Evolutionary conservation across 2,329 filamentous ascomycete genomes (phyloP), one percentile per base, ranked within the genome.

Genomic region (Penicillium sp.): DNA sequence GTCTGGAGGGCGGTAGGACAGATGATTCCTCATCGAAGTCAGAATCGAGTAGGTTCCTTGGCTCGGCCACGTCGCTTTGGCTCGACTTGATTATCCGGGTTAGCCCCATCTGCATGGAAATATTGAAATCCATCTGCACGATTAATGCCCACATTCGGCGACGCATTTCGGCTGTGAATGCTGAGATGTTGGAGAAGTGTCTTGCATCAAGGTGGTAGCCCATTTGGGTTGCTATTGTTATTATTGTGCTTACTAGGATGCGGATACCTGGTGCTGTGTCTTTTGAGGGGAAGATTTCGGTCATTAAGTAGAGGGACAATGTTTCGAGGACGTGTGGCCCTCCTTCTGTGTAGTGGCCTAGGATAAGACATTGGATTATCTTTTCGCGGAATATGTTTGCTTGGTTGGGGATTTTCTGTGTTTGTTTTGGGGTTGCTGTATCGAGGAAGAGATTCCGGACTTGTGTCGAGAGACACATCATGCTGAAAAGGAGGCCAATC

Each of bases 51-150:
- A 88, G 67, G 65, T 88, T 87, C 10, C 77, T 73, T 4, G 85
- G 85, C 21, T 79, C 66, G 2, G 69, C 63, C 0, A 83, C 85
- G 63, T 89, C 86, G 44, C 78, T 82, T 50, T 86, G 81, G 49
- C 84, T 80, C 16, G 79, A 77, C 49, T 82, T 76, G 44, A 86
- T 77, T 77, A 85, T 83, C 59, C 80, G 80, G 1, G 86, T 86
- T 24, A 89, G 73, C 2, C 86, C 86, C 62, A 88, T 77, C 60
- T 88, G 84, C 65, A 86, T 86, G 0, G 83, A 80, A 1, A 83
- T 78, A 10, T 4, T 29, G 27, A 84, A 68, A 63, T 89, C 86
- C 46, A 87, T 75, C 67, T 87, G 83, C 16, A 68, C 60, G 7
- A 74, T 61, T 11, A 67, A 64, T 4, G 68, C 61, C 76, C 76